Conservation (phyloP, 306 rosid species). For the apple (Malus domestica) region DNA sequence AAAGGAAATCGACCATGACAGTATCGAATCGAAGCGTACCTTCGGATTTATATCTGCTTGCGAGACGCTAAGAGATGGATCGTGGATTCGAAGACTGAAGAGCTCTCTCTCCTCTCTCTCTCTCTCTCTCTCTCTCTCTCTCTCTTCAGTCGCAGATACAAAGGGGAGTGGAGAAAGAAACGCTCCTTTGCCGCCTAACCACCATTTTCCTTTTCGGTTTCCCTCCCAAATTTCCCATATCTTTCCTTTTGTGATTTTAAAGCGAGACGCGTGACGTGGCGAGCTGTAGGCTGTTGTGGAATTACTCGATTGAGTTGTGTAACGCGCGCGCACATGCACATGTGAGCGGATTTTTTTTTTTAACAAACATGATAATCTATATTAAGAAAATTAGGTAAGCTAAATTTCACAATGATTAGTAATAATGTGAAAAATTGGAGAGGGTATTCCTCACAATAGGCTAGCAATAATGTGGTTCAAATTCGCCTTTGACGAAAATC, state of each 20-base stretch:
- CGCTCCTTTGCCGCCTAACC: not conserved
- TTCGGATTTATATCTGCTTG: not conserved
- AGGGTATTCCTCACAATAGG: too few relatives aligned
- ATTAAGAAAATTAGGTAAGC: too few relatives aligned
- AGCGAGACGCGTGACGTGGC: not conserved
- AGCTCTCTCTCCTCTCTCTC: not conserved
- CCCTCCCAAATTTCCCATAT: not conserved
- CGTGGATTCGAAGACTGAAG: not conserved
- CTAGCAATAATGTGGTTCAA: too few relatives aligned
- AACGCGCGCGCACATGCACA: not conserved
- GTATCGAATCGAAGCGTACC: not conserved
- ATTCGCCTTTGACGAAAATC: rapidly evolving
- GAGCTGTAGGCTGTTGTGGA: not conserved
- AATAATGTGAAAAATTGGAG: rapidly evolving
- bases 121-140: not conserved
- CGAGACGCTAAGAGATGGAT: not conserved
- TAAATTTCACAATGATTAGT: rapidly evolving
- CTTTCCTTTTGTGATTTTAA: too few relatives aligned
- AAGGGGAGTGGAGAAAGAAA: not conserved
- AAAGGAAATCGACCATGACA: not conserved
- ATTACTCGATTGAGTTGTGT: not conserved
- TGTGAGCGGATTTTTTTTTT: rapidly evolving
- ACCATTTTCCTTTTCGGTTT: constrained; percentile 22
- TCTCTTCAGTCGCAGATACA: not conserved
- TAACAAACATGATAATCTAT: too few relatives aligned